Conservation (phyloP, 441 rosid genomes). For the Pelargonium hybrid region DNA sequence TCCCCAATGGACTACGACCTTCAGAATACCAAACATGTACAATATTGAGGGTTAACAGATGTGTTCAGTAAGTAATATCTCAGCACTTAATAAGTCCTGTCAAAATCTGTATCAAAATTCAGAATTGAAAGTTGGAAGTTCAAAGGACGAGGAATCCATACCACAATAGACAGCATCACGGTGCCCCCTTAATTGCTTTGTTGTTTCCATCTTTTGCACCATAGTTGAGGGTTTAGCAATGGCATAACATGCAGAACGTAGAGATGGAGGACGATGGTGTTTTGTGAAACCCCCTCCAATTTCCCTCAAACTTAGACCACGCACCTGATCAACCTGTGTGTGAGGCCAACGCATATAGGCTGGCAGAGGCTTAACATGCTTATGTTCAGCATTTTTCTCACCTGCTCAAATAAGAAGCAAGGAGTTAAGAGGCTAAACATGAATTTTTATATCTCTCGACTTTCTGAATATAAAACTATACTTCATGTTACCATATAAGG, state of each 20-base stretch:
- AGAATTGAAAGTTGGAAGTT: conserved; percentile 11
- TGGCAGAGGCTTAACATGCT: conserved; percentile 43
- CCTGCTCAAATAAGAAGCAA: conserved; percentile 30
- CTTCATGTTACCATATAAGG: background rate
- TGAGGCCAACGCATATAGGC: conserved; percentile 92
- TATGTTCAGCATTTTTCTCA: conserved; percentile 31
- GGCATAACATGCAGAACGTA: conserved; percentile 81
- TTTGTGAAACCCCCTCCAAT: conserved; percentile 96
- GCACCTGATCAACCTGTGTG: conserved; percentile 80
- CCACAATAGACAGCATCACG: conserved; percentile 99
- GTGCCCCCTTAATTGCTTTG: conserved; percentile 86
- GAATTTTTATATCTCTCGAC: background rate
- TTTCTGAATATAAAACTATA: background rate
- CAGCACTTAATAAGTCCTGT: conserved; percentile 4
- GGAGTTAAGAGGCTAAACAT: conserved; percentile 8
- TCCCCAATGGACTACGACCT: too few relatives aligned
- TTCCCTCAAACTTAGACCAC: conserved; percentile 85
- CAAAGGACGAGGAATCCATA: conserved; percentile 30
- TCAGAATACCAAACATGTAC: too few relatives aligned
- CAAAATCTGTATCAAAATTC: background rate
- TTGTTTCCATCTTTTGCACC: conserved; percentile 94
- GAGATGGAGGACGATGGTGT: conserved; percentile 94
- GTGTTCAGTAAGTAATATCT: background rate
- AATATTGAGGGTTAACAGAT: too few relatives aligned
- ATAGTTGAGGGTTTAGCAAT: conserved; percentile 87